A percentile compares a stretch with the other conserved stretches of the same genome.
Conservation (phyloP, 345 rosid species). For the Eucalyptus curtisii region DNA sequence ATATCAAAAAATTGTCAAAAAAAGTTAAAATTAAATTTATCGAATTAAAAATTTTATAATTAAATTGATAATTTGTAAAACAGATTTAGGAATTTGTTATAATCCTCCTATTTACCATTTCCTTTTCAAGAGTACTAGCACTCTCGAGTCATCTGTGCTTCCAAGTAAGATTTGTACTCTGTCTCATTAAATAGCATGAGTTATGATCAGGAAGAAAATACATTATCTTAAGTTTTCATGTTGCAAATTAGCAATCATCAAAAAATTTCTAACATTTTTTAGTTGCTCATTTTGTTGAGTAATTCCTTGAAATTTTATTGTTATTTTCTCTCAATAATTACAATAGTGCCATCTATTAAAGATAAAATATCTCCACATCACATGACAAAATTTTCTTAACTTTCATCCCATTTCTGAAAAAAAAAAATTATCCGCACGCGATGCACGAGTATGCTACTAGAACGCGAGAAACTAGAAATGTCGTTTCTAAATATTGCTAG, state of each 20-base stretch:
- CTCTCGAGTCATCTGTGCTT: neutral
- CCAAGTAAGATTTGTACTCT: neutral
- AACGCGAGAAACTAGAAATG: neutral
- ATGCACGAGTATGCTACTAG: neutral
- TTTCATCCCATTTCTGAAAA: neutral
- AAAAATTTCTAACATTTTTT: neutral
- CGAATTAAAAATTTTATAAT: neutral
- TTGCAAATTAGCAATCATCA: neutral
- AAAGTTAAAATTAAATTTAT: fast-evolving
- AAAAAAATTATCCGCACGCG: neutral
- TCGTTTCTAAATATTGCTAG: neutral
- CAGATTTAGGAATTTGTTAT: fast-evolving
- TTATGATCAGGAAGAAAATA: neutral
- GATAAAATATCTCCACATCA: neutral
- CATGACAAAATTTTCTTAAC: neutral
- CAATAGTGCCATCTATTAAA: neutral
- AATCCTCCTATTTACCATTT: neutral
- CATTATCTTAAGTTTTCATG: neutral
- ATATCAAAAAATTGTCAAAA: neutral
- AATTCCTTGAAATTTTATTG: neutral
- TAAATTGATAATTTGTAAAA: fast-evolving
- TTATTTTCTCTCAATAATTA: neutral
- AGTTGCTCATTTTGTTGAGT: neutral
- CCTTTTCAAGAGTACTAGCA: neutral
- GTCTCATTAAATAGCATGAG: neutral